Conservation (phyloP, 495 filamentous ascomycete species). For the Penicillium nucicola region DNA sequence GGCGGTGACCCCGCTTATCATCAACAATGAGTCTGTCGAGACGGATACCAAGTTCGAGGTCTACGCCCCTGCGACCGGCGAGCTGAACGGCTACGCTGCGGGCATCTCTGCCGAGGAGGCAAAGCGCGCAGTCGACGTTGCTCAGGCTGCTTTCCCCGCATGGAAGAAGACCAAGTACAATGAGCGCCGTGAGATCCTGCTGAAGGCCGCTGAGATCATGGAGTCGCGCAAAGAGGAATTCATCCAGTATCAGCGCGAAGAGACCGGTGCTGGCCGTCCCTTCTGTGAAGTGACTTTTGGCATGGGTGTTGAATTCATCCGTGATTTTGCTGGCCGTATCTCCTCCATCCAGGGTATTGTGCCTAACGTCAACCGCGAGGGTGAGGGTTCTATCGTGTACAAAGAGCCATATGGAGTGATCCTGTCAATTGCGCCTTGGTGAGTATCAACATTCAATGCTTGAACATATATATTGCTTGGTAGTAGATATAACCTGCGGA, state of each 20-base stretch:
- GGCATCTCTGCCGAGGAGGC: slow-evolving; percentile 63
- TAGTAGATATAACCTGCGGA: neutral
- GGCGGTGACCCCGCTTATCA: slow-evolving; percentile 61
- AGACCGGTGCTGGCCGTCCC: slow-evolving; percentile 56
- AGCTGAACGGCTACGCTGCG: slow-evolving; percentile 58
- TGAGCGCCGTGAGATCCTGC: slow-evolving; percentile 65
- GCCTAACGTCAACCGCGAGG: slow-evolving; percentile 50
- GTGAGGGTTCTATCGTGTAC: slow-evolving; percentile 58
- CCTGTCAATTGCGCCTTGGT: slow-evolving; percentile 83
- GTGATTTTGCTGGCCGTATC: slow-evolving; percentile 69
- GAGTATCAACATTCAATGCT: slow-evolving; percentile 15
- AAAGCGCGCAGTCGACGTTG: slow-evolving; percentile 43
- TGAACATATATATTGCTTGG: neutral
- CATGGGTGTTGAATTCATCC: slow-evolving; percentile 52
- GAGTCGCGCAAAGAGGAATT: slow-evolving; percentile 58
- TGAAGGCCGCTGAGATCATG: slow-evolving; percentile 68
- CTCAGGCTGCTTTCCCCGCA: slow-evolving; percentile 61
- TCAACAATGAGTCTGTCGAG: slow-evolving; percentile 65
- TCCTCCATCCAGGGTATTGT: slow-evolving; percentile 55
- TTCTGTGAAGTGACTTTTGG: slow-evolving; percentile 59
- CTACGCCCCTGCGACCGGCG: slow-evolving; percentile 57
- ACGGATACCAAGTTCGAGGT: slow-evolving; percentile 65
- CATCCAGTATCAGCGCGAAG: slow-evolving; percentile 56
- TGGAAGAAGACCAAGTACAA: slow-evolving; percentile 65
- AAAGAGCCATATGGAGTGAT: slow-evolving; percentile 81